Evolutionary conservation across 352 stramenopile species (phyloP).

Genomic region (Phytophthora idaei): DNA sequence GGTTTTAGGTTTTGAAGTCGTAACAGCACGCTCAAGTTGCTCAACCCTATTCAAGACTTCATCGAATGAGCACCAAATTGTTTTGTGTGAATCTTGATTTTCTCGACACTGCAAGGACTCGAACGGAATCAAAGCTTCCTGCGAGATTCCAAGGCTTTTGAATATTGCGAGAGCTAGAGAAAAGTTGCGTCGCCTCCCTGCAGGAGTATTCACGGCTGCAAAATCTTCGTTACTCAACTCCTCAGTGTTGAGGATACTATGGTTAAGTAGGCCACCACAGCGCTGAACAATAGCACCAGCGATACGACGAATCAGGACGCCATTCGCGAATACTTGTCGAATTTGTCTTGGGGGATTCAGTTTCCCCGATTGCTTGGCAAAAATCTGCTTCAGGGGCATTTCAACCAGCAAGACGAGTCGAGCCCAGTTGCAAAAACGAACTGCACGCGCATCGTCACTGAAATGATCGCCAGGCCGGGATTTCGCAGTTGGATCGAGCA

Average conservation of each 20-base stretch:
- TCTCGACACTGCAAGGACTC: conserved; percentile 12
- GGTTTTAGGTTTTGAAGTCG: background rate
- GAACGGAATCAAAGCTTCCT: conserved; percentile 10
- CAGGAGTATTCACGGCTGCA: conserved; percentile 3
- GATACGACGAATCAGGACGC: conserved; percentile 47
- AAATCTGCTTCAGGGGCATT: conserved; percentile 24
- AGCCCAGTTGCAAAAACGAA: conserved; percentile 24
- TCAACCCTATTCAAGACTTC: conserved; percentile 15
- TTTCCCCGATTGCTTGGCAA: conserved; percentile 9
- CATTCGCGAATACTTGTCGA: conserved; percentile 34
- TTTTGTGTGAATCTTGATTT: conserved; percentile 8
- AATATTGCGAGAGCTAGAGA: conserved; percentile 18
- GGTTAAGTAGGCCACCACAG: conserved; percentile 9
- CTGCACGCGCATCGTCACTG: conserved; percentile 7
- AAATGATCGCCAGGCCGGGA: background rate
- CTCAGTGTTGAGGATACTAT: background rate
- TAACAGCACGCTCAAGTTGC: background rate
- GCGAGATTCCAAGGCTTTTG: conserved; percentile 17
- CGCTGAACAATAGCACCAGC: conserved; percentile 26
- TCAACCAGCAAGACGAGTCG: conserved; percentile 18
- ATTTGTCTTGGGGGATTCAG: conserved; percentile 9
- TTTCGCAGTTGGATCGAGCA: conserved; percentile 38
- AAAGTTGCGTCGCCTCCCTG: conserved; percentile 25
- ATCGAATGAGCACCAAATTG: conserved; percentile 24
- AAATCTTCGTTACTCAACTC: background rate